Conservation (phyloP, 2,329 filamentous ascomycete species). For the Aspergillus candidus region DNA sequence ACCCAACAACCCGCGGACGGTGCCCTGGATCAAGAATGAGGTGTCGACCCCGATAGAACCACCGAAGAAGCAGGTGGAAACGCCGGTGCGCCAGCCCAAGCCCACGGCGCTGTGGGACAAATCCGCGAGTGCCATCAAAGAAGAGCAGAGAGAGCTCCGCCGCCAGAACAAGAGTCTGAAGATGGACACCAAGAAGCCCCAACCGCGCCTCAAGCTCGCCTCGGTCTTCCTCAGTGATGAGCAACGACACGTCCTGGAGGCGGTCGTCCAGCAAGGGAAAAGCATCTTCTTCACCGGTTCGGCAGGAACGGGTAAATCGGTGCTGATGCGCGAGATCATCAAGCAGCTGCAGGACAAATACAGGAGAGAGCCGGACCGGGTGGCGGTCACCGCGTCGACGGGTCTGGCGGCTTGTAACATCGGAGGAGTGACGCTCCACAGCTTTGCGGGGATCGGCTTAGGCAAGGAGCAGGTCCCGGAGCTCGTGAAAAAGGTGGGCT, state of each 20-base stretch:
- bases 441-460: constrained; percentile 89
- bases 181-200: constrained; percentile 36
- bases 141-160: constrained; percentile 68
- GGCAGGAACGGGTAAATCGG: constrained; percentile 93
- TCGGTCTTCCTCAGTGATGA: constrained; percentile 74
- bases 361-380: constrained; percentile 67
- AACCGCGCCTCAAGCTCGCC: constrained; percentile 36
- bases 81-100: constrained; percentile 39
- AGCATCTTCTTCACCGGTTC: constrained; percentile 98
- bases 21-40: constrained; percentile 52
- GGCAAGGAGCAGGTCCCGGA: constrained; percentile 80
- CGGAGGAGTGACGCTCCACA: constrained; percentile 90
- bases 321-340: constrained; percentile 90
- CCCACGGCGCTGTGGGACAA: constrained; percentile 61
- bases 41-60: constrained; percentile 24
- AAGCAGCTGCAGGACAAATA: constrained; percentile 70
- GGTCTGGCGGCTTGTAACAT: constrained; percentile 95
- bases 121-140: constrained; percentile 67
- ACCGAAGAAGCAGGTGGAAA: constrained; percentile 27
- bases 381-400: constrained; percentile 92
- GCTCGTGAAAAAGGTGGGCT: constrained; percentile 66
- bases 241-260: constrained; percentile 73
- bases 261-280: constrained; percentile 72
- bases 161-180: constrained; percentile 50
- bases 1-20: constrained; percentile 54